These are phyloP conservation scores for Raphanus sativus DNA, from an alignment of 345 rosid genomes.

Conservation along the genomic window DNA sequence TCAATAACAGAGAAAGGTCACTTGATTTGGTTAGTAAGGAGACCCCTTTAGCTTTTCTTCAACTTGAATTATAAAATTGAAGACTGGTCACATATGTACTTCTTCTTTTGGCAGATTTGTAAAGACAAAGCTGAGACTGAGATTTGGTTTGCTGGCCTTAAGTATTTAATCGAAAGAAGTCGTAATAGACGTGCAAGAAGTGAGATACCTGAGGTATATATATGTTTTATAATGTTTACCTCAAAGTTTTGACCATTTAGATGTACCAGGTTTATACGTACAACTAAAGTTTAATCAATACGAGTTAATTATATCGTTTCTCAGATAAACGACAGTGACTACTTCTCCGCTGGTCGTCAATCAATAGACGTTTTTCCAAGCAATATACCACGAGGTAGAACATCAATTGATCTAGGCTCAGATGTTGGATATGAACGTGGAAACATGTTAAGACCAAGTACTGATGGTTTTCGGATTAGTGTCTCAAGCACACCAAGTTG, in stretches of 20 bases:
- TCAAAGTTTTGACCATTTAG: not conserved
- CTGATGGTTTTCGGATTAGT: constrained; percentile 90
- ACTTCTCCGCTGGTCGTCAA: constrained; percentile 46
- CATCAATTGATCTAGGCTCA: constrained; percentile 65
- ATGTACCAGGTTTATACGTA: not conserved
- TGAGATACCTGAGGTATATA: constrained; percentile 64
- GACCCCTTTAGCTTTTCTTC: not conserved
- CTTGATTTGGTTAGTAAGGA: constrained; percentile 83
- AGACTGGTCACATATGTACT: not conserved
- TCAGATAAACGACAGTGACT: constrained; percentile 61
- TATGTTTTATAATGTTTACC: not conserved
- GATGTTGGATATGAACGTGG: constrained; percentile 77
- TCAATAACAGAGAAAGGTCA: constrained; percentile 83
- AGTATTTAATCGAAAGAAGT: constrained; percentile 54
- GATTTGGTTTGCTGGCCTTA: constrained; percentile 87
- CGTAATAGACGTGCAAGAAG: constrained; percentile 60
- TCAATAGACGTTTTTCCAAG: constrained; percentile 50
- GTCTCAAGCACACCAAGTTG: constrained; percentile 97
- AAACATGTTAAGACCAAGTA: constrained; percentile 87
- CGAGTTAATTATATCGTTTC: not conserved
- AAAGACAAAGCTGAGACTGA: constrained; percentile 91
- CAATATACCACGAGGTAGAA: constrained; percentile 54
- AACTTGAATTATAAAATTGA: not conserved
- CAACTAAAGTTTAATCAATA: not conserved
- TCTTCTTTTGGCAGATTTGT: constrained; percentile 62